Conservation (phyloP, 805 yeast species). For the Starmerella apis region DNA sequence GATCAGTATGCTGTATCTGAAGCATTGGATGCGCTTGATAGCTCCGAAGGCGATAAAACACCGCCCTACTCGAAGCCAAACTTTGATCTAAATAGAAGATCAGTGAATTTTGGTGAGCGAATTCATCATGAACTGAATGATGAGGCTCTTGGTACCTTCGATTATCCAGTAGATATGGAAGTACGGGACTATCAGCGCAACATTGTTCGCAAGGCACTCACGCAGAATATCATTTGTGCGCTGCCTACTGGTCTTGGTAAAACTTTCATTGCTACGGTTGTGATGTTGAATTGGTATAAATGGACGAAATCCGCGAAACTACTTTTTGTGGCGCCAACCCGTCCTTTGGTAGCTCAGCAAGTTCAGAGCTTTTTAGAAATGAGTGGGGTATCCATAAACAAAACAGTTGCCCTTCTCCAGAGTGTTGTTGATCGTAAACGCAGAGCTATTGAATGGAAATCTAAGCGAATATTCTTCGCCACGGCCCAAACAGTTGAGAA, state of each 20-base stretch:
- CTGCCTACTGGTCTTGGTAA: constrained; percentile 97
- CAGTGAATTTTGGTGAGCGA: background rate
- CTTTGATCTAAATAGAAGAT: background rate
- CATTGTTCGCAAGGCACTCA: constrained; percentile 62
- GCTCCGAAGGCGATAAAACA: background rate
- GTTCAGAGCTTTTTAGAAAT: constrained; percentile 82
- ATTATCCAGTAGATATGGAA: constrained; percentile 79
- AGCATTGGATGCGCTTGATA: constrained; percentile 1
- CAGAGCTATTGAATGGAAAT: constrained; percentile 67
- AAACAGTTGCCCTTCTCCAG: constrained; percentile 36
- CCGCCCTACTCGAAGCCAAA: background rate
- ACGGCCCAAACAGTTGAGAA: constrained; percentile 96
- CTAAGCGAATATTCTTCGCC: constrained; percentile 73
- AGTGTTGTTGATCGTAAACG: constrained; percentile 47
- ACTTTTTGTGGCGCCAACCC: constrained; percentile 92
- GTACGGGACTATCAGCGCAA: constrained; percentile 80
- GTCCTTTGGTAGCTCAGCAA: constrained; percentile 94
- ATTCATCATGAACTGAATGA: constrained; percentile 38
- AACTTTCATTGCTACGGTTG: constrained; percentile 89
- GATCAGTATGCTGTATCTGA: background rate
- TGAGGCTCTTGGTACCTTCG: constrained; percentile 38
- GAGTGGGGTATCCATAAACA: constrained; percentile 67
- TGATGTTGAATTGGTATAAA: constrained; percentile 76
- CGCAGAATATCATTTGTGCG: constrained; percentile 70
- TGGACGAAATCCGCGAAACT: constrained; percentile 78